Conservation (phyloP, 75 land plant species). For the Pinus taeda region DNA sequence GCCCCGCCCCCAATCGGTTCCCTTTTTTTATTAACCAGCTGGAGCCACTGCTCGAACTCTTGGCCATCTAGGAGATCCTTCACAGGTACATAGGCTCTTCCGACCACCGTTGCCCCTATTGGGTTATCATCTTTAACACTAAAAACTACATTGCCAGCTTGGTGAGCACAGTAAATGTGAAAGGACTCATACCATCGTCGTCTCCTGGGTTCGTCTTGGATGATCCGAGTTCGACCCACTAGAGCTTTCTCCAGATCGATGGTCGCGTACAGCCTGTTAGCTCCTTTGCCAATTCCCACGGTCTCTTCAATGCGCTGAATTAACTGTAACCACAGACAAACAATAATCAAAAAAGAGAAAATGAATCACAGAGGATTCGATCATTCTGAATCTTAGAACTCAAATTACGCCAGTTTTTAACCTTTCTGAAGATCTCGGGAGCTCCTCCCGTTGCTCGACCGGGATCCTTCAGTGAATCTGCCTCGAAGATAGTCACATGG, state of each 20-base stretch:
- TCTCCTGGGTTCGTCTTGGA: conserved; percentile 43
- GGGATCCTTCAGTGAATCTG: conserved; percentile 28
- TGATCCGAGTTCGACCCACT: conserved; percentile 71
- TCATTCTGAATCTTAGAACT: too few relatives aligned
- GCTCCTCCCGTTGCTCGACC: conserved; percentile 36
- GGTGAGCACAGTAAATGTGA: conserved; percentile 89
- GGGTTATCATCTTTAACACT: conserved; percentile 70
- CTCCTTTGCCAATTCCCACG: conserved; percentile 65
- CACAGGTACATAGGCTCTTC: conserved; percentile 79
- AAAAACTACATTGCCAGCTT: conserved; percentile 47
- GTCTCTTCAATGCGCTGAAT: conserved; percentile 55
- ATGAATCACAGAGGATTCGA: too few relatives aligned
- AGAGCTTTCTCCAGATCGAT: conserved; percentile 77
- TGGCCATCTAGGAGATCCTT: conserved; percentile 45
- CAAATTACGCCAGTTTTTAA: conserved; percentile 3
- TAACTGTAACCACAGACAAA: conserved; percentile 30
- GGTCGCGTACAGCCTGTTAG: conserved; percentile 60
- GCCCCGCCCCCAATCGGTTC: conserved; percentile 34
- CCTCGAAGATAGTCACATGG: conserved; percentile 80
- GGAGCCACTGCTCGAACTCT: conserved; percentile 47
- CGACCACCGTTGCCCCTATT: conserved; percentile 72
- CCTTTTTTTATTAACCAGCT: conserved; percentile 45
- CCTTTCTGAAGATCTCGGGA: conserved; percentile 60
- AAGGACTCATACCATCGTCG: conserved; percentile 88
- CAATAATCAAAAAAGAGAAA: background rate